These are phyloP conservation scores for Gaillardinia entomophila DNA, from an alignment of 805 yeast genomes.

Conservation along the genomic window DNA sequence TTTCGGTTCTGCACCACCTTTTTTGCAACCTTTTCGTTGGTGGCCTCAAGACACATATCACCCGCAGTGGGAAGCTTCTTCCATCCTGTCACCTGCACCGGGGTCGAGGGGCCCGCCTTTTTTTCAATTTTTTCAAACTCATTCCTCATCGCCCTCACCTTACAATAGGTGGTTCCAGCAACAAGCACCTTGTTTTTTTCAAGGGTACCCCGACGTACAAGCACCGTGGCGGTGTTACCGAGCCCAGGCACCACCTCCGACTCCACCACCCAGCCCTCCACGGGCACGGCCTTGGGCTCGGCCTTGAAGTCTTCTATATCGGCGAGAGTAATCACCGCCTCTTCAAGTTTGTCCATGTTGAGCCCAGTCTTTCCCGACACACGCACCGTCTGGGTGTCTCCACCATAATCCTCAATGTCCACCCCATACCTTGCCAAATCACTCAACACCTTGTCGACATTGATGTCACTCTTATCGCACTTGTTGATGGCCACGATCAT, in stretches of 20 bases:
- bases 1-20: conserved; percentile 63
- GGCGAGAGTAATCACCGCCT: conserved; percentile 77
- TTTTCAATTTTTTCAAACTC: conserved; percentile 62
- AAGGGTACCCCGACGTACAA: conserved; percentile 74
- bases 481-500: conserved; percentile 90
- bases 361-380: conserved; percentile 88
- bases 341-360: conserved; percentile 87
- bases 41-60: conserved; percentile 72
- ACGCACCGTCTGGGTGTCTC: conserved; percentile 83
- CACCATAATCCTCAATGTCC: conserved; percentile 90
- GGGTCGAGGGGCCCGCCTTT: conserved; percentile 77
- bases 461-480: conserved; percentile 75
- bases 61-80: conserved; percentile 90
- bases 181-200: conserved; percentile 68
- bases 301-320: conserved; percentile 79
- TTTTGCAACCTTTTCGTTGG: conserved; percentile 68
- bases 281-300: conserved; percentile 40
- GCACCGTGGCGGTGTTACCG: conserved; percentile 81
- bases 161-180: conserved; percentile 84
- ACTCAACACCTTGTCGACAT: conserved; percentile 67
- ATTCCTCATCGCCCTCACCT: conserved; percentile 71
- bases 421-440: conserved; percentile 76
- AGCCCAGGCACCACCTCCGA: conserved; percentile 75
- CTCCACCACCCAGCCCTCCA: conserved; percentile 89
- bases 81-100: conserved; percentile 94